phyloP scores from a whole-genome alignment of 1,139 yeast genomes.

The Sugiyamaella paludigena region DNA sequence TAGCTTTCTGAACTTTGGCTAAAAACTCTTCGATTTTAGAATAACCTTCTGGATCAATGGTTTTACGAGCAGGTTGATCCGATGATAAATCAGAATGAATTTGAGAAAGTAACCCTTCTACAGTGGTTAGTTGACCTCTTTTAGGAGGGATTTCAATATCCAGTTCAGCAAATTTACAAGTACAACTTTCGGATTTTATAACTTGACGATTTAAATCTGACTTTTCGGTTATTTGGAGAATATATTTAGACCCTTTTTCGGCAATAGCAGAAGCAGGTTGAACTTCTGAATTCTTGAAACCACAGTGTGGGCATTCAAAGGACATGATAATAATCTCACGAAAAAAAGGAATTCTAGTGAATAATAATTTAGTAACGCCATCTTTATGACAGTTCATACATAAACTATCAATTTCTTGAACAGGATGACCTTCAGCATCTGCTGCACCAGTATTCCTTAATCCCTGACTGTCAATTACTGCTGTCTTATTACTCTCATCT shows the following conservation, averaged over 20 bases:
- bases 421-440: constrained; percentile 93
- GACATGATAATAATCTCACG: constrained; percentile 93
- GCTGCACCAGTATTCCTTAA: constrained; percentile 43
- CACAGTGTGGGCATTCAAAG: constrained; percentile 93
- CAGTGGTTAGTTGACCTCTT: constrained; percentile 87
- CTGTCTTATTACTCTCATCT: constrained; percentile 14
- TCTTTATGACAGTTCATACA: constrained; percentile 94
- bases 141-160: constrained; percentile 96
- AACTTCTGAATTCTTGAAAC: constrained; percentile 83
- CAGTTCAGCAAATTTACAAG: constrained; percentile 77
- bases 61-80: constrained; percentile 79
- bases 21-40: constrained; percentile 73
- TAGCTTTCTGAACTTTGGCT: constrained; percentile 52
- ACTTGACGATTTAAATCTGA: constrained; percentile 86
- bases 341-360: constrained; percentile 89
- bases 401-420: constrained; percentile 88
- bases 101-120: constrained; percentile 83
- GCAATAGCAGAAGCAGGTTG: constrained; percentile 85
- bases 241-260: constrained; percentile 79
- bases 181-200: constrained; percentile 84
- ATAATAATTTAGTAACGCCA: constrained; percentile 77
- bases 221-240: constrained; percentile 64
- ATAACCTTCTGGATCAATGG: constrained; percentile 68
- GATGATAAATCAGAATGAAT: constrained; percentile 77
- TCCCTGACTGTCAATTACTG: constrained; percentile 26